Evolutionary conservation across 2,329 filamentous ascomycete species (phyloP).

Genomic region (Fusarium pseudoanthophilum): DNA sequence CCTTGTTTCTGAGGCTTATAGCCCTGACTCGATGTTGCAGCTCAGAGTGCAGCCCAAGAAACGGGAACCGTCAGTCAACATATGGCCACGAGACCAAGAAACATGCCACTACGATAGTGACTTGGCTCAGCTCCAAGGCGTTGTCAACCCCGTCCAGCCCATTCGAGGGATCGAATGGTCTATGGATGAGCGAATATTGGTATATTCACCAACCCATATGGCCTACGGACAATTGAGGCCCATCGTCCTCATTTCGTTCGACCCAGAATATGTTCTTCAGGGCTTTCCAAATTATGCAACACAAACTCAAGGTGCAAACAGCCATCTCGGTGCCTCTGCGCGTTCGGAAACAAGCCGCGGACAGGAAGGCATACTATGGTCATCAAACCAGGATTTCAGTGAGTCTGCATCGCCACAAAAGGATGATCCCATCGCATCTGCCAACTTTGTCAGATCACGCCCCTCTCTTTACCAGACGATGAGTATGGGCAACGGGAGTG

Average conservation of each 20-base stretch:
- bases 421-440: neutral
- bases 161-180: constrained; percentile 54
- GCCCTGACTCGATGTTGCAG: constrained; percentile 53
- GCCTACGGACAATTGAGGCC: constrained; percentile 23
- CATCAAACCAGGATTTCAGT: neutral
- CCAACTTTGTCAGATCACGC: constrained; percentile 7
- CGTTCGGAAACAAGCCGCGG: neutral
- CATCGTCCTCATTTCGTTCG: constrained; percentile 46
- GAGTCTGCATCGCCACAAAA: neutral
- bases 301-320: neutral
- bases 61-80: neutral
- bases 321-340: neutral
- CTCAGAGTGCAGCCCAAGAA: constrained; percentile 50
- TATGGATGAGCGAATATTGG: constrained; percentile 60
- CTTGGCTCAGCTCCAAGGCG: constrained; percentile 45
- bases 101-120: neutral
- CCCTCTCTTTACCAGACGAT: constrained; percentile 29
- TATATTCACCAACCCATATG: constrained; percentile 52
- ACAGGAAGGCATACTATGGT: neutral
- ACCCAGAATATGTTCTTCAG: constrained; percentile 42
- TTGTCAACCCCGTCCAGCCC: constrained; percentile 49
- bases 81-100: constrained; percentile 41
- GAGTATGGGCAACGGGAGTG: constrained; percentile 31
- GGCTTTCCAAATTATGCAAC: constrained; percentile 27
- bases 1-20: constrained; percentile 54